A percentile compares a stretch with the other conserved stretches of the same genome.
Conservation (phyloP, 202 grass and related monocot species). For the Saccharum hybrid region DNA sequence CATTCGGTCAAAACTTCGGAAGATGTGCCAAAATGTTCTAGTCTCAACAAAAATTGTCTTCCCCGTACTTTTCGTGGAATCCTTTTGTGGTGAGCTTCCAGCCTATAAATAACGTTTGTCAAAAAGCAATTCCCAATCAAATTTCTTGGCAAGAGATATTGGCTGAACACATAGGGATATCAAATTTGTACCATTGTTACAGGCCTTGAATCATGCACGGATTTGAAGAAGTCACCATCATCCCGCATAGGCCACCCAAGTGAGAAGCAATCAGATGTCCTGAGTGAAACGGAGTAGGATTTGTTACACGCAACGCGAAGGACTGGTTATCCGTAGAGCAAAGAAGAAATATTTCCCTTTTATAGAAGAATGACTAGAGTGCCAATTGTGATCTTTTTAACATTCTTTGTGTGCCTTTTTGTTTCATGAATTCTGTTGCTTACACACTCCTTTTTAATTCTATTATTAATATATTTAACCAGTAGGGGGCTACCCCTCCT, state of each 20-base stretch:
- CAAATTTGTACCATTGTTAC: slow-evolving; percentile 53
- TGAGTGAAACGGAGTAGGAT: slow-evolving; percentile 50
- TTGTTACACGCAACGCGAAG: slow-evolving; percentile 37
- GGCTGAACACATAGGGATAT: not conserved
- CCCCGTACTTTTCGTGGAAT: slow-evolving; percentile 73
- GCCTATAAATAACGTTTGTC: slow-evolving; percentile 50
- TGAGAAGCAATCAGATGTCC: slow-evolving; percentile 92
- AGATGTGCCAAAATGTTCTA: slow-evolving; percentile 96
- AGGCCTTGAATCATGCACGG: slow-evolving; percentile 59
- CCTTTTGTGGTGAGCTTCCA: slow-evolving; percentile 52
- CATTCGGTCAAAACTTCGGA: slow-evolving; percentile 95
- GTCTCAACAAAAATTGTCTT: slow-evolving; percentile 97
- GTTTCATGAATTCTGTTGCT: not conserved
- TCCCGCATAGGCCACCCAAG: slow-evolving; percentile 98
- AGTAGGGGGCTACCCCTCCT: not conserved
- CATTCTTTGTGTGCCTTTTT: not conserved
- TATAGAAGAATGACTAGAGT: too few relatives aligned
- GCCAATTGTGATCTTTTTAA: not conserved
- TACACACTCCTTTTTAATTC: not conserved
- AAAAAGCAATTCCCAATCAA: slow-evolving; percentile 11
- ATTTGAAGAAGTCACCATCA: slow-evolving; percentile 92
- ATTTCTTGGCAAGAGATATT: slow-evolving; percentile 44
- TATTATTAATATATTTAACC: not conserved
- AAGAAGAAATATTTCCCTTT: too few relatives aligned
- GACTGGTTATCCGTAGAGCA: too few relatives aligned